Percentiles rank a stretch among this genome's conserved stretches.
Evolutionary conservation across 148 eudicot species (phyloP).

Genomic region (Rhododendron simsii): DNA sequence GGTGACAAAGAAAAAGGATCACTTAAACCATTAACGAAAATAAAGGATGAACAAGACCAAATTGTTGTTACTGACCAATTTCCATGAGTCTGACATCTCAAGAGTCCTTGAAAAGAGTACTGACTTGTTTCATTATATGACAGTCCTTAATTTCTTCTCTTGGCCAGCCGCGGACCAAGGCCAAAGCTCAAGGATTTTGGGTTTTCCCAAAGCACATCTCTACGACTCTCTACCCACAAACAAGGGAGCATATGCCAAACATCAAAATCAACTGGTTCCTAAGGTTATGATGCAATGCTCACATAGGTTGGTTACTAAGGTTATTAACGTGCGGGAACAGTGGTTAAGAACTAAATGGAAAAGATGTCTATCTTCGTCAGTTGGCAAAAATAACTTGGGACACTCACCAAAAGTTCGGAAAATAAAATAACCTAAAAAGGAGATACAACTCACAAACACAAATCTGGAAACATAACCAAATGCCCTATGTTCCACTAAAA

Average conservation of each 20-base stretch:
- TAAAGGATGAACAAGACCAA: not conserved
- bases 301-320: not conserved
- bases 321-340: not conserved
- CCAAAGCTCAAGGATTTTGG: not conserved
- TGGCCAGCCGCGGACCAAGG: not conserved
- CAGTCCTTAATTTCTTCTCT: not conserved
- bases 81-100: not conserved
- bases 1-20: not conserved
- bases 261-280: not conserved
- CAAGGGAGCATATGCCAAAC: not conserved
- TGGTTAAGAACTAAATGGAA: not conserved
- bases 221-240: not conserved
- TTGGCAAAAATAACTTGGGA: not conserved
- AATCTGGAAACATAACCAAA: not conserved
- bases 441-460: not conserved
- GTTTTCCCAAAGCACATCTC: not conserved
- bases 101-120: not conserved
- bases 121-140: not conserved
- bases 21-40: not conserved
- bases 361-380: not conserved
- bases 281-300: not conserved
- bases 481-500: not conserved
- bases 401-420: not conserved
- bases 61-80: not conserved
- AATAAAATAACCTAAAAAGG: not conserved